Conservation (phyloP, 139 green algal genomes). For the Spirogloea muscicola region DNA sequence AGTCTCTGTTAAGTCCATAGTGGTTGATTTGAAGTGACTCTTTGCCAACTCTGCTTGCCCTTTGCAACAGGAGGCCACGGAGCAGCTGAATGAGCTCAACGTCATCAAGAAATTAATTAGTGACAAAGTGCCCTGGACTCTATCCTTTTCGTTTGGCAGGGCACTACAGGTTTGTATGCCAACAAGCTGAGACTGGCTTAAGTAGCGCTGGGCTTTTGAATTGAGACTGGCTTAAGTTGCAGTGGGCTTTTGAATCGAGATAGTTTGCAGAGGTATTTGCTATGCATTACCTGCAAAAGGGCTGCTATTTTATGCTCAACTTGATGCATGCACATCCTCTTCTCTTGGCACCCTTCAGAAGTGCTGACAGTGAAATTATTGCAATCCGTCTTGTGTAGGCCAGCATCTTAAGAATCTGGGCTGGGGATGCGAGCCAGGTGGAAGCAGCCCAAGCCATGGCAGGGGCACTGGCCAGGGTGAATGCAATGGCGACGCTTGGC, state of each 20-base stretch:
- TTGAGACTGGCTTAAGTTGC: too few relatives aligned
- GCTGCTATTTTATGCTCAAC: background rate
- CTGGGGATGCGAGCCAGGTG: slow-evolving; percentile 77
- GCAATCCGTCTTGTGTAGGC: slow-evolving; percentile 7
- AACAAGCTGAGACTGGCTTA: too few relatives aligned
- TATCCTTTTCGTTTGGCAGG: slow-evolving; percentile 99
- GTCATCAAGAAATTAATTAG: slow-evolving; percentile 10
- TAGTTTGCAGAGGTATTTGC: background rate
- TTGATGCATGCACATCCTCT: background rate
- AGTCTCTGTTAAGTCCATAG: background rate
- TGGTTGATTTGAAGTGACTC: too few relatives aligned
- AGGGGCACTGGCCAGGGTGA: slow-evolving; percentile 83
- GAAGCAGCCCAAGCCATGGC: slow-evolving; percentile 78
- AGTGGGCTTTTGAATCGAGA: too few relatives aligned
- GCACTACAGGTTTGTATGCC: slow-evolving; percentile 88
- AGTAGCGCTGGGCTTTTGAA: too few relatives aligned
- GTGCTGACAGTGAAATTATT: slow-evolving; percentile 2
- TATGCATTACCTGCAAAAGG: background rate
- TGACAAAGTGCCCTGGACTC: slow-evolving; percentile 88
- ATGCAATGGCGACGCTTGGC: slow-evolving; percentile 86
- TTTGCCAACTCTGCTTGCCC: too few relatives aligned
- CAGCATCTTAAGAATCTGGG: slow-evolving; percentile 56
- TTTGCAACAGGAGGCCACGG: slow-evolving; percentile 66
- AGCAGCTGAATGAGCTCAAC: slow-evolving; percentile 81
- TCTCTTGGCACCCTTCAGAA: background rate